Conservation (phyloP, 768 basidiomycete species). For the Sporobolomyces phaffii region DNA sequence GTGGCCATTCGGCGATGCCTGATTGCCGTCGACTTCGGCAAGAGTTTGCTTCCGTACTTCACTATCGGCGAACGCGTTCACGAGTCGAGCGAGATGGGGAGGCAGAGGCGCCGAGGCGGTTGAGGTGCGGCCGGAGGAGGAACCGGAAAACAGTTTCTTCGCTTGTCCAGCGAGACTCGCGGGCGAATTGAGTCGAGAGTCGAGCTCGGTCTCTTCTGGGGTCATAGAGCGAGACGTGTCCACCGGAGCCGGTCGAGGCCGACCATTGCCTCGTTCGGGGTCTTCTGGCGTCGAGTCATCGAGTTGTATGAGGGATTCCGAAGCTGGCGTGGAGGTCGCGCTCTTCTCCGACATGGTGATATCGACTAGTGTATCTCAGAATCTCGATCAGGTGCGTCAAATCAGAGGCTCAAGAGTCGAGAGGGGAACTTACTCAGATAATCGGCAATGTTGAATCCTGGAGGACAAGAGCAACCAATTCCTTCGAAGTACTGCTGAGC, state of each 20-base stretch:
- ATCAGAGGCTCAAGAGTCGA: neutral
- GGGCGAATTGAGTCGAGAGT: slow-evolving; percentile 7
- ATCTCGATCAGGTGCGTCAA: neutral
- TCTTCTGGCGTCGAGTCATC: slow-evolving; percentile 17
- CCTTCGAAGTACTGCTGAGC: slow-evolving; percentile 74
- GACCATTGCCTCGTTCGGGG: slow-evolving; percentile 25
- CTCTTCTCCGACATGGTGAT: slow-evolving; percentile 56
- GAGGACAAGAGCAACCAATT: slow-evolving; percentile 77
- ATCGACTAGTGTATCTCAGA: slow-evolving; percentile 54
- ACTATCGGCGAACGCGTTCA: slow-evolving; percentile 65
- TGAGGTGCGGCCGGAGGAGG: slow-evolving; percentile 18
- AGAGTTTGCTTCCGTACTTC: slow-evolving; percentile 51
- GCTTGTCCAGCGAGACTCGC: slow-evolving; percentile 15
- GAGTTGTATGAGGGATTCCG: slow-evolving; percentile 24
- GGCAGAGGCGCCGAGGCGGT: slow-evolving; percentile 46
- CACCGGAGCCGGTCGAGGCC: neutral
- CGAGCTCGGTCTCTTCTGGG: slow-evolving; percentile 37
- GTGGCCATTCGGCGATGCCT: slow-evolving; percentile 62
- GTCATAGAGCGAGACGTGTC: neutral
- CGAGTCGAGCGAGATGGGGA: slow-evolving; percentile 63
- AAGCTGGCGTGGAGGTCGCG: neutral
- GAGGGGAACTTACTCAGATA: slow-evolving; percentile 68
- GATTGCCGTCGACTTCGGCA: slow-evolving; percentile 44
- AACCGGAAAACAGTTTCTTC: slow-evolving; percentile 20
- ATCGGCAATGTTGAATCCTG: slow-evolving; percentile 95